Evolutionary conservation across 208 protist genomes (phyloP), one percentile per base, ranked within the genome.

Genomic region (Naegleria gruberi): DNA sequence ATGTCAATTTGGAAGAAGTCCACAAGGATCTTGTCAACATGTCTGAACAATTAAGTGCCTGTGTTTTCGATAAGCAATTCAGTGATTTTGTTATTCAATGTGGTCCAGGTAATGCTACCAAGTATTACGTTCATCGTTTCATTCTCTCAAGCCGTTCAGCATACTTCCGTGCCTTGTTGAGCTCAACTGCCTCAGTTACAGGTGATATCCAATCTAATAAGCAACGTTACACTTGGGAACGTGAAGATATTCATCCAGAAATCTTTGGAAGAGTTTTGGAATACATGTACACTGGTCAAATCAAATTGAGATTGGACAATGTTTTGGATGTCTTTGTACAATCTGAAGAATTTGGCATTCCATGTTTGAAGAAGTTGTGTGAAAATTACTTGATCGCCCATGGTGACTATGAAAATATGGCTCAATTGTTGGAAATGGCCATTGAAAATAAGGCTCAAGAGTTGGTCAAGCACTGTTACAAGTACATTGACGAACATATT

Each of bases 221-320:
- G 19, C 12, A 55, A 45, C 19, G 82, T 45, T 55, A 87, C 1
- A 40, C 82, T 4, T 57, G n/a, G 51, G 51, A 65, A 65, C 51
- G 51, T 65, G 51, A 65, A 19, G 51, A 45, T 23, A 55, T 87
- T 34, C n/a, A n/a, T 87, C 30, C 82, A 55, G 82, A 87, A 41
- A 30, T 55, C 0, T 87, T 87, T 23, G 12, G 6, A 1, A 87
- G 10, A 23, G 82, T 87, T 17, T 40, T 87, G 10, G 43, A 87
- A 55, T 87, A 87, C 43, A 34, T 87, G 23, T 87, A 87, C 26
- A 55, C 82, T 57, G 82, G 82, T 51, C 12, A n/a, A 45, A 37
- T 87, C 30, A 26, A 30, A 87, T 87, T 87, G 43, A 46, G 43
- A 46, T 40, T n/a, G 6, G 82, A 87, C n/a, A 55, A 87, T 87